These are phyloP conservation scores for Metschnikowia dekortorum DNA, from an alignment of 805 yeast species.

Conservation along the genomic window DNA sequence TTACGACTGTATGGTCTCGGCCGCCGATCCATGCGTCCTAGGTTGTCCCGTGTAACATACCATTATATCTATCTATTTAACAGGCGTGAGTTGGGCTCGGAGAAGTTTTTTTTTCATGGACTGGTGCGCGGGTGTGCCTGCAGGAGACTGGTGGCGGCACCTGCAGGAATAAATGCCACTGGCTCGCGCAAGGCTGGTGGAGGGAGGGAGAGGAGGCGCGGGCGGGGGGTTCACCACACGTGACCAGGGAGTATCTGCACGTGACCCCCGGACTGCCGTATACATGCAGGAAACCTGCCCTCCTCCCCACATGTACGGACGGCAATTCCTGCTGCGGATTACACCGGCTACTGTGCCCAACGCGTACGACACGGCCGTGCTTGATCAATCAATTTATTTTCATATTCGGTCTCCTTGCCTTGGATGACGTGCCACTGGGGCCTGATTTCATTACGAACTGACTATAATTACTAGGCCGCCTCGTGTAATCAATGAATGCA, in stretches of 20 bases:
- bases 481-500: conserved; percentile 3
- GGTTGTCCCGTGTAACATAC: conserved; percentile 11
- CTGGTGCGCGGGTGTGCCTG: background rate
- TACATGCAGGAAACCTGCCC: background rate
- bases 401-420: conserved; percentile 2
- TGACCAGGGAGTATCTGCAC: background rate
- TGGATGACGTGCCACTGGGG: conserved; percentile 3
- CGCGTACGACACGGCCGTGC: background rate
- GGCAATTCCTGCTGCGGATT: too few relatives aligned
- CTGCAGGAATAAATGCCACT: background rate
- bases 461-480: conserved; percentile 5
- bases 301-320: background rate
- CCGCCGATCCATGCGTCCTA: too few relatives aligned
- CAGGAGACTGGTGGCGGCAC: background rate
- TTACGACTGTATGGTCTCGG: too few relatives aligned
- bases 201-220: background rate
- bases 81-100: background rate
- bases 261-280: background rate
- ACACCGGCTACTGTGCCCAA: background rate
- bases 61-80: conserved; percentile 19
- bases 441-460: conserved; percentile 4
- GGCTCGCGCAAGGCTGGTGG: background rate
- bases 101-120: conserved; percentile 17
- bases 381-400: conserved; percentile 1
- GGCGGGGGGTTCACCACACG: background rate